A percentile compares a stretch with the other conserved stretches of the same genome.
Evolutionary conservation across 192 early-diverging fungal species (phyloP).

Genomic region (Cladochytrium replicatum): DNA sequence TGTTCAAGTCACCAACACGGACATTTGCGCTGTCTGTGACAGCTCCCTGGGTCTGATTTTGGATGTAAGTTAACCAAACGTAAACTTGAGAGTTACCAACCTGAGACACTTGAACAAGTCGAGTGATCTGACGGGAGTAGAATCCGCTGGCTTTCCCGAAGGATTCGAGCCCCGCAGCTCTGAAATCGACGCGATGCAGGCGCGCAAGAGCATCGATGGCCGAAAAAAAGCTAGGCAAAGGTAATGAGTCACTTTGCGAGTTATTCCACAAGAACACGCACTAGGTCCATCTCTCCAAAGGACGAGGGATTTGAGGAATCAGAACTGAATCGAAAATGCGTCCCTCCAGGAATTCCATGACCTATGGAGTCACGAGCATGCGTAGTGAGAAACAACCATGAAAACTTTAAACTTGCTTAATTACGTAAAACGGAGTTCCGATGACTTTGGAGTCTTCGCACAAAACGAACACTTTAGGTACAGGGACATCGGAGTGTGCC

Average conservation of each 20-base stretch:
- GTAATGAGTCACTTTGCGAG: constrained; percentile 1
- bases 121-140: constrained; percentile 77
- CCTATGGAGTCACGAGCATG: constrained; percentile 16
- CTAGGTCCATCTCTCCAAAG: constrained; percentile 11
- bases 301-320: neutral
- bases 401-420: no score
- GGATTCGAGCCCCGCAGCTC: constrained; percentile 49
- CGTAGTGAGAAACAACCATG: neutral
- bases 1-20: constrained; percentile 57
- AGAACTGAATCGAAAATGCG: constrained; percentile 56
- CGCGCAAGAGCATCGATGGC: constrained; percentile 68
- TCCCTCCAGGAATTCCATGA: constrained; percentile 92
- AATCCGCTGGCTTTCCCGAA: constrained; percentile 63
- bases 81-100: no score
- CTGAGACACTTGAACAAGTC: constrained; percentile 48
- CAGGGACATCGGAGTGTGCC: constrained; percentile 66
- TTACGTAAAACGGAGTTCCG: constrained; percentile 92
- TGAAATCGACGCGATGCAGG: constrained; percentile 66
- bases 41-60: constrained; percentile 53
- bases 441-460: constrained; percentile 78
- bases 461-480: constrained; percentile 76
- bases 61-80: neutral
- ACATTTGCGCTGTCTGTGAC: constrained; percentile 44
- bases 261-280: constrained; percentile 10
- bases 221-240: constrained; percentile 22